Conservation (phyloP, 768 basidiomycete species). For the Chalciporus piperatus region DNA sequence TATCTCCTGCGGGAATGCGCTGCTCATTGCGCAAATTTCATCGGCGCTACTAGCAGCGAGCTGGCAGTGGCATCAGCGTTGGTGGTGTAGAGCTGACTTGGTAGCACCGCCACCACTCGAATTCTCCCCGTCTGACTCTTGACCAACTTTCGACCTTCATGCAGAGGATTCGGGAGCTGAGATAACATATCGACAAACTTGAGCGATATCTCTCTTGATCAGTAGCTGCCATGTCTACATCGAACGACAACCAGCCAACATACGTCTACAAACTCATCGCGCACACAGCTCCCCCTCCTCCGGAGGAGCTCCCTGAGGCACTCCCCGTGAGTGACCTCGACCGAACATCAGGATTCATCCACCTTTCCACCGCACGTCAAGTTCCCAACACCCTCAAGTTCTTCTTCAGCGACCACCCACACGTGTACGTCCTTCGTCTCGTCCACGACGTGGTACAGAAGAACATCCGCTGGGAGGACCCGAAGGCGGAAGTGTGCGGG, state of each 20-base stretch:
- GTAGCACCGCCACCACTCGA: too few relatives aligned
- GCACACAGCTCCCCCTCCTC: constrained; percentile 36
- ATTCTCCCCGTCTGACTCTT: too few relatives aligned
- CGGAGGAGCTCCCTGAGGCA: constrained; percentile 40
- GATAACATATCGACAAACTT: background rate
- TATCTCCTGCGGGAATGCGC: too few relatives aligned
- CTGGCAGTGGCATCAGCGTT: too few relatives aligned
- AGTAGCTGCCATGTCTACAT: constrained; percentile 3
- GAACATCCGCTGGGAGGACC: constrained; percentile 49
- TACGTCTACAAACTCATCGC: constrained; percentile 65
- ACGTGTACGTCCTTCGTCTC: constrained; percentile 44
- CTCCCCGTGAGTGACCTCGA: constrained; percentile 54
- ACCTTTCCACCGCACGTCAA: constrained; percentile 54
- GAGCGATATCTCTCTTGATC: background rate
- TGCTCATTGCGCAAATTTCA: too few relatives aligned
- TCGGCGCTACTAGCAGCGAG: too few relatives aligned
- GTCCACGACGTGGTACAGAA: constrained; percentile 38
- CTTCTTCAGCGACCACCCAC: constrained; percentile 43
- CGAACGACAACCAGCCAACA: constrained; percentile 31
- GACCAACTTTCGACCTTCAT: too few relatives aligned
- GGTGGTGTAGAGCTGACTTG: too few relatives aligned
- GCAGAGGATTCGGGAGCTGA: too few relatives aligned
- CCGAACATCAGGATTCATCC: constrained; percentile 45
- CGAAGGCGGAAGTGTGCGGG: constrained; percentile 39
- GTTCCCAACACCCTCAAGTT: constrained; percentile 43